A percentile compares a stretch with the other conserved stretches of the same genome.
Conservation (phyloP, 768 basidiomycete species). For the Boletus rubroflammeus region DNA sequence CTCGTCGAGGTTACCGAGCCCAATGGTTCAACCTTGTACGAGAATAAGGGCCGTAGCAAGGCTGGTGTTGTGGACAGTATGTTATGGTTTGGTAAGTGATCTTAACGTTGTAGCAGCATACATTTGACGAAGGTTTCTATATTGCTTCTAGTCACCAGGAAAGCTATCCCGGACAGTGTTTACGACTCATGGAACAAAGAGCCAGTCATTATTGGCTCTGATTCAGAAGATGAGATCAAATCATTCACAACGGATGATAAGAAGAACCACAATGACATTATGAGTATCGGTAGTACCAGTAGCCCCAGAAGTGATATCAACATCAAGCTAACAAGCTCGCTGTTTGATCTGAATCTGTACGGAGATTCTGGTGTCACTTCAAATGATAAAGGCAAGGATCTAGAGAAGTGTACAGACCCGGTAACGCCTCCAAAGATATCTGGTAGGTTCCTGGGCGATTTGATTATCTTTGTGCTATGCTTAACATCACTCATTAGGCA, state of each 20-base stretch:
- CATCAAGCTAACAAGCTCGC: too few relatives aligned
- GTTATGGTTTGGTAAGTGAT: not conserved
- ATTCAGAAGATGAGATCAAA: not conserved
- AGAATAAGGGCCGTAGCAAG: not conserved
- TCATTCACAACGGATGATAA: too few relatives aligned
- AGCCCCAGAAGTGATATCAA: not conserved
- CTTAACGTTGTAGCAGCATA: too few relatives aligned
- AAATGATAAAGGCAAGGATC: too few relatives aligned
- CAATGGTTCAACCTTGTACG: not conserved
- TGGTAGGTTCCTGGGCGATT: not conserved
- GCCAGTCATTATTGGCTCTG: not conserved
- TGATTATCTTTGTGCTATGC: too few relatives aligned
- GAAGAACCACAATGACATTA: accelerated
- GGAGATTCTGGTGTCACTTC: too few relatives aligned
- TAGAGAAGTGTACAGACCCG: too few relatives aligned
- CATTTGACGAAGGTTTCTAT: not conserved
- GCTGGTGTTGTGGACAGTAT: not conserved
- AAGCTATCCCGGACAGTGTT: not conserved
- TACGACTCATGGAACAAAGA: not conserved
- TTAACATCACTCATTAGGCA: not conserved
- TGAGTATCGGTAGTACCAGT: not conserved
- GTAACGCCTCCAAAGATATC: too few relatives aligned
- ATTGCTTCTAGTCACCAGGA: not conserved
- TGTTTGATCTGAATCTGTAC: too few relatives aligned
- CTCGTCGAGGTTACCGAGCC: not conserved